Evolutionary conservation across 805 yeast species (phyloP).

Genomic region (Yarrowia deformans): DNA sequence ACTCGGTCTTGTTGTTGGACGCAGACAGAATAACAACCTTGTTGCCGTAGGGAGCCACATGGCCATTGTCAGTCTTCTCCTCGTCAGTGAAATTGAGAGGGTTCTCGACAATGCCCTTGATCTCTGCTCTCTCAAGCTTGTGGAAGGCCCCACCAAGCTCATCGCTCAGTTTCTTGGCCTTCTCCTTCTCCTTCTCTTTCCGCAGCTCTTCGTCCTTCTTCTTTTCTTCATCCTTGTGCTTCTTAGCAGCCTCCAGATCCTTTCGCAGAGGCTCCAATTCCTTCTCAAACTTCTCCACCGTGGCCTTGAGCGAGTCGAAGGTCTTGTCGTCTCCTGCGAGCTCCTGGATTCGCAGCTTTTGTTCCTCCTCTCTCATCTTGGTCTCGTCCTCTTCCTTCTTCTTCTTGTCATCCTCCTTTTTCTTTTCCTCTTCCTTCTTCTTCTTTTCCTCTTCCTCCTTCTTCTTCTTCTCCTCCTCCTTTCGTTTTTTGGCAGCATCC

Average conservation of each 20-base stretch:
- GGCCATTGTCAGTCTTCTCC: constrained; percentile 20
- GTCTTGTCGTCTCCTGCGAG: constrained; percentile 8
- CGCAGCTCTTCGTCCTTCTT: constrained; percentile 25
- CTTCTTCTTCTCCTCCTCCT: constrained; percentile 17
- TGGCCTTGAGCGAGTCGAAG: constrained; percentile 12
- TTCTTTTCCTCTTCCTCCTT: constrained; percentile 13
- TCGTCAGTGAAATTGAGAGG: constrained; percentile 11
- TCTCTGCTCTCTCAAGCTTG: constrained; percentile 14
- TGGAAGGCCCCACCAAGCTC: constrained; percentile 19
- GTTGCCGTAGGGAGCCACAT: constrained; percentile 27
- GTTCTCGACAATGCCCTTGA: constrained; percentile 26
- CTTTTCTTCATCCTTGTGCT: constrained; percentile 2
- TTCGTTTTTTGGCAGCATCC: constrained; percentile 8
- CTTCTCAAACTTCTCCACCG: constrained; percentile 26
- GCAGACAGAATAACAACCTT: constrained; percentile 45
- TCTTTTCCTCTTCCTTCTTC: constrained; percentile 22
- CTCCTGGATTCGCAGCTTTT: constrained; percentile 2
- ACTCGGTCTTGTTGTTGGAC: constrained; percentile 44
- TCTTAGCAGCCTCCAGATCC: constrained; percentile 27
- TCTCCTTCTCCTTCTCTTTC: constrained; percentile 21
- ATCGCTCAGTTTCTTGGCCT: constrained; percentile 19
- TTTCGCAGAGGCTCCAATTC: constrained; percentile 18
- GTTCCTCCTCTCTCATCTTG: constrained; percentile 23
- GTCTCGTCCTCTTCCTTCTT: constrained; percentile 26
- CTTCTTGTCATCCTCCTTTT: constrained; percentile 14